Base-by-base conservation (phyloP, 805 yeast species). In the Hanseniaspora pseudoguilliermondii region DNA sequence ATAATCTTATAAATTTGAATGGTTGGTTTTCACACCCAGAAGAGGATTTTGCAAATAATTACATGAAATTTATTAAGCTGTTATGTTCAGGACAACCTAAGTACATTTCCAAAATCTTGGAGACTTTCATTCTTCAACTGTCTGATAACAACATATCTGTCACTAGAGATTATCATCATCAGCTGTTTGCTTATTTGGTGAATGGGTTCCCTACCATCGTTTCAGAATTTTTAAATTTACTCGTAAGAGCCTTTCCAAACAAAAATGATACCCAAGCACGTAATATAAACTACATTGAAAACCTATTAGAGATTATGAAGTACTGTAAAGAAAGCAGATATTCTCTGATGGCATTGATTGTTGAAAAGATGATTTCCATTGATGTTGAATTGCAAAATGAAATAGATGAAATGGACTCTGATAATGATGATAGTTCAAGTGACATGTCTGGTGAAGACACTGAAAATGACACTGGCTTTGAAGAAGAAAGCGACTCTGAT, bases 341-440 rank as follows among this genome's bases (percentile, higher is more conserved):
- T 60, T 80, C 80, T 48, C 75, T 86, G 7, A 90, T 97, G 96
- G 82, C 84, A 23, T 68, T 86, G 57, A 74, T 90, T 16, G 72
- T 89, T 41, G 96, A 91, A 67, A 79, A 82, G 59, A 77, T 86
- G 56, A 87, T 93, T 58, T 85, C 86, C 60, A 73, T 93, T 48
- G 98, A 91, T 69, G 96, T 90, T 5, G 97, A 89, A 67, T 73
- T 90, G 57, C 96, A 88, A 64, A 88, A 86, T 64, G 93, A 85
- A 62, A 70, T 87, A 57, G 96, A 89, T 62, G 95, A 86, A 60
- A 71, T 84, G 56, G 95, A 86, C 65, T 72, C 65, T 1, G 71
- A 65, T 18, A 71, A 63, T 5, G 70, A 64, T 5, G 64, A 59
- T 11, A 64, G 60, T 18, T 65, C 60, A 1, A 68, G 62, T 29